A percentile compares a stretch with the other conserved stretches of the same genome.
Evolutionary conservation across 2,329 filamentous ascomycete species (phyloP).

Genomic region (Eurotiales sp.): DNA sequence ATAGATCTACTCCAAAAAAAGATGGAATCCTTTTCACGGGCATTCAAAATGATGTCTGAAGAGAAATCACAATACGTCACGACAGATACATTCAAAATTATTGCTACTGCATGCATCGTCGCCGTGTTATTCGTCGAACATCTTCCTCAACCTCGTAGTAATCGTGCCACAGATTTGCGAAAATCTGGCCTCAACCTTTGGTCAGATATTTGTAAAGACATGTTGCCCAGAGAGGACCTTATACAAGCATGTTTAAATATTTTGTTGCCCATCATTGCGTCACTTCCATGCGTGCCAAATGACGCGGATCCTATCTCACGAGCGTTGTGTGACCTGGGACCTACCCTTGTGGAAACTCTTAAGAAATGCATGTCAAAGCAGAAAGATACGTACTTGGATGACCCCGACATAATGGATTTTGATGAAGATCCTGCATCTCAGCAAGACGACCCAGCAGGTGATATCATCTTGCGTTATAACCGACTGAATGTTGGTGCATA

Average conservation of each 20-base stretch:
- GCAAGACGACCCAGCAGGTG: slow-evolving; percentile 20
- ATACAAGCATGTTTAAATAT: slow-evolving; percentile 30
- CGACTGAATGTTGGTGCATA: slow-evolving; percentile 30
- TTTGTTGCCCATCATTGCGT: slow-evolving; percentile 31
- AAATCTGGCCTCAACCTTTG: slow-evolving; percentile 29
- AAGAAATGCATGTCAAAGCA: slow-evolving; percentile 25
- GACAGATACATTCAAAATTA: slow-evolving; percentile 47
- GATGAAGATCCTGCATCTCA: slow-evolving; percentile 34
- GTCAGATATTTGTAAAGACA: slow-evolving; percentile 31
- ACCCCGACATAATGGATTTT: slow-evolving; percentile 41
- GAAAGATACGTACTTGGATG: slow-evolving; percentile 15
- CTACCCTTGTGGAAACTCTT: slow-evolving; percentile 28
- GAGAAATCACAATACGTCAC: slow-evolving; percentile 46
- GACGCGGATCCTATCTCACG: slow-evolving; percentile 20
- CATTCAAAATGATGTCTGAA: slow-evolving; percentile 41
- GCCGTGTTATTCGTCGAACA: slow-evolving; percentile 35
- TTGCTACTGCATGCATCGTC: slow-evolving; percentile 48
- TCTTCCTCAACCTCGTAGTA: slow-evolving; percentile 28
- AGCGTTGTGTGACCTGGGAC: slow-evolving; percentile 25
- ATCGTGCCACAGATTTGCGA: slow-evolving; percentile 27
- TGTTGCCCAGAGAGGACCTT: slow-evolving; percentile 27
- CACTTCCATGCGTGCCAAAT: slow-evolving; percentile 18
- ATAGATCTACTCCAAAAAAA: slow-evolving; percentile 47
- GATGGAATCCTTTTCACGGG: slow-evolving; percentile 42
- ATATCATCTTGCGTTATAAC: slow-evolving; percentile 26